These are phyloP conservation scores for Russula sp. DNA, from an alignment of 768 basidiomycete genomes.

Conservation along the genomic window DNA sequence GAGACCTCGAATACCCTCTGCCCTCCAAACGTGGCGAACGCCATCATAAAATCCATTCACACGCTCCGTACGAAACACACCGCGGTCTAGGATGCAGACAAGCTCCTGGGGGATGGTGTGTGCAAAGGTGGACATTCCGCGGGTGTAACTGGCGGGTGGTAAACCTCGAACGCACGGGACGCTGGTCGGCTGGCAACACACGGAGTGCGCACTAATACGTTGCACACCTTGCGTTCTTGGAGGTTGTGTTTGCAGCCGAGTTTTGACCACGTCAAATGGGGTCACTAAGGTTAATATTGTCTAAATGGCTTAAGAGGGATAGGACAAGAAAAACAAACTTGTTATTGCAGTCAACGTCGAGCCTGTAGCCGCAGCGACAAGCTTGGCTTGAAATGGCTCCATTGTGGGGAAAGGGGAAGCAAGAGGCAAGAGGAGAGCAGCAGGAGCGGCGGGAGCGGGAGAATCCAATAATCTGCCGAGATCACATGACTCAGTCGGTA, in stretches of 20 bases:
- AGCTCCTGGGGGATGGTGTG: conserved; percentile 53
- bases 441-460: not conserved
- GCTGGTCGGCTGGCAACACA: conserved; percentile 61
- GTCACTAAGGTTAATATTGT: conserved; percentile 60
- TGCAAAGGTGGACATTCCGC: conserved; percentile 68
- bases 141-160: conserved; percentile 47
- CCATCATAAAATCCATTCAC: conserved; percentile 86
- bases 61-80: conserved; percentile 59
- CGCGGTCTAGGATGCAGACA: conserved; percentile 76
- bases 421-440: not conserved
- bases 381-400: conserved; percentile 73
- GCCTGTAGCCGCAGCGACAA: conserved; percentile 72
- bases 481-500: not conserved
- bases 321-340: conserved; percentile 39
- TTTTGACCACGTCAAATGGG: conserved; percentile 97
- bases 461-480: not conserved
- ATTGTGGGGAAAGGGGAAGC: conserved; percentile 29
- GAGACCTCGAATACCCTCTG: conserved; percentile 76
- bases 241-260: conserved; percentile 91
- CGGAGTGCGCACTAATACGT: conserved; percentile 45
- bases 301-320: not conserved
- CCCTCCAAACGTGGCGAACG: conserved; percentile 66
- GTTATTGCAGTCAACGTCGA: conserved; percentile 77
- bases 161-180: conserved; percentile 22
- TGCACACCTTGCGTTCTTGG: conserved; percentile 34